Evolutionary conservation across 1,139 yeast genomes (phyloP).

Genomic region (Candida tropicalis): DNA sequence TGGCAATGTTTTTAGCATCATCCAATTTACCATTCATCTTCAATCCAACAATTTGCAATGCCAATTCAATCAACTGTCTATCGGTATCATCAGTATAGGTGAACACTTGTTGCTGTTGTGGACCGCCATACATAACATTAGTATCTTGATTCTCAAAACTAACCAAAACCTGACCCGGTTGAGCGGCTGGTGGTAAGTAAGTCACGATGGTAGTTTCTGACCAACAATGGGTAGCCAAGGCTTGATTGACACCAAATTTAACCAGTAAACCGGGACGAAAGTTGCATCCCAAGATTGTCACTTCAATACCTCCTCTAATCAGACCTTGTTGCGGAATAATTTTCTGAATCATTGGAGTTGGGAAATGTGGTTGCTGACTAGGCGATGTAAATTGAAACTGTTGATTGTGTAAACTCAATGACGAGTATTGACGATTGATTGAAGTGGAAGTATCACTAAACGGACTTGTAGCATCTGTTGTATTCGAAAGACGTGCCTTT

Average conservation of each 20-base stretch:
- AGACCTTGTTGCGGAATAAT: conserved; percentile 96
- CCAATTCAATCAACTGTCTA: conserved; percentile 86
- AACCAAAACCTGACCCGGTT: conserved; percentile 90
- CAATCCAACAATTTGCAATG: conserved; percentile 90
- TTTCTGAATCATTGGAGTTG: conserved; percentile 67
- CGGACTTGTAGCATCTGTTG: conserved; percentile 49
- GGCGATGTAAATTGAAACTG: conserved; percentile 18
- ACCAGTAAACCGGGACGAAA: conserved; percentile 82
- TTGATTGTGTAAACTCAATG: conserved; percentile 14
- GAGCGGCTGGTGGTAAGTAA: conserved; percentile 85
- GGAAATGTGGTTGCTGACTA: conserved; percentile 13
- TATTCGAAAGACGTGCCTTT: conserved; percentile 44
- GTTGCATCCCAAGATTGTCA: conserved; percentile 83
- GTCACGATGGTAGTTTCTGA: conserved; percentile 92
- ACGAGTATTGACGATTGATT: conserved; percentile 5
- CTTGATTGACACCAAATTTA: conserved; percentile 81
- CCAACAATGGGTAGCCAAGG: conserved; percentile 94
- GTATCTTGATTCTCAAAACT: conserved; percentile 61
- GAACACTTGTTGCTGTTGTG: conserved; percentile 60
- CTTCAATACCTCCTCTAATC: conserved; percentile 92
- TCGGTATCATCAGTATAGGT: conserved; percentile 94
- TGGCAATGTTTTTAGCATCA: conserved; percentile 89
- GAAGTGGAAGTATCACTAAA: conserved; percentile 47
- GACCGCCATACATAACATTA: conserved; percentile 32
- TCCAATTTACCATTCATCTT: conserved; percentile 94